phyloP scores from a whole-genome alignment of 176 grass and related monocot genomes.

The sorghum (Sorghum bicolor) region Sorghum_bicolor_NCBIv3 NC_012870.2:75083001-75083500 shows the following conservation, averaged over 20 bases:
- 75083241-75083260: background rate
- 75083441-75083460: too few species aligned
- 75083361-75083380: background rate
- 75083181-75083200: background rate
- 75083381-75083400: background rate
- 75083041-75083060: background rate
- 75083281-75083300: too few species aligned
- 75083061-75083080: background rate
- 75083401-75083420: background rate
- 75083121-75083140: background rate
- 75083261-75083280: too few species aligned
- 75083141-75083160: background rate
- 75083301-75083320: background rate
- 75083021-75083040: background rate
- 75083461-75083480: too few species aligned
- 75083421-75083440: too few species aligned
- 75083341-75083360: background rate
- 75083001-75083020: too few species aligned
- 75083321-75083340: background rate
- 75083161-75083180: background rate
- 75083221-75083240: background rate
- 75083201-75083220: background rate
- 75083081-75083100: background rate
- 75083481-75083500: too few species aligned
- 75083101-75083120: background rate